Evolutionary conservation across 306 rosid species (phyloP), one percentile per base, ranked within the genome.

Genomic region (Trichosanthes cucumerina): DNA sequence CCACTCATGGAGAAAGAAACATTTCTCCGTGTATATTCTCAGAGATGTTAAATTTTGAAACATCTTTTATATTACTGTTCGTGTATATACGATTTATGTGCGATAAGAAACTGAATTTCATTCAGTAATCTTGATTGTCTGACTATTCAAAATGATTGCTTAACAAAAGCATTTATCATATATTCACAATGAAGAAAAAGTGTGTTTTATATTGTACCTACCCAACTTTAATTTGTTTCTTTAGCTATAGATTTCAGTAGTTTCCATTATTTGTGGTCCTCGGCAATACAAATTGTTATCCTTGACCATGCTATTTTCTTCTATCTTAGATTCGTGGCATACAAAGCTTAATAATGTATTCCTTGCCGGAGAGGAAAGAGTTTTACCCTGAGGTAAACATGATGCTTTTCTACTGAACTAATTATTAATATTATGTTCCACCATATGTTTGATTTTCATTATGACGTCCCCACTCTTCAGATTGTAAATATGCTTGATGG

Each of bases 281-380:
- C 41, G 50, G 44, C 38, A 8, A 34, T 50, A 31, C 47, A 50
- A 26, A 33, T 13, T 24, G 50, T n/a, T 75, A n/a, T 31, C 46
- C 2, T 56, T 76, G 24, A 72, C 52, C 58, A 14, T 49, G 44
- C 14, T 76, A 9, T 78, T 86, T 43, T 80, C 39, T 80, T 60
- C 53, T 65, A 70, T 79, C 78, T 41, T 86, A 94, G 98, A 90
- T 94, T 83, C 92, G 97, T 3, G 97, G 98, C 23, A 89, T 92
- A 77, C 86, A 86, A 71, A 88, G 91, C 80, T 82, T 94, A 59
- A 86, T 92, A 41, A 80, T 92, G 71, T 94, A 90, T 87, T 94
- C 98, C 6, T 89, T 86, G 19, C 98, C 98, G 0, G 95, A 94
- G 90, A 87, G 98, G 80, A 89, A 90, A 82, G 98, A 94, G 65